Percentiles rank a stretch among this genome's conserved stretches.
Conservation (phyloP, 1,284 basidiomycete genomes). For the Fomitopsis palustris region DNA sequence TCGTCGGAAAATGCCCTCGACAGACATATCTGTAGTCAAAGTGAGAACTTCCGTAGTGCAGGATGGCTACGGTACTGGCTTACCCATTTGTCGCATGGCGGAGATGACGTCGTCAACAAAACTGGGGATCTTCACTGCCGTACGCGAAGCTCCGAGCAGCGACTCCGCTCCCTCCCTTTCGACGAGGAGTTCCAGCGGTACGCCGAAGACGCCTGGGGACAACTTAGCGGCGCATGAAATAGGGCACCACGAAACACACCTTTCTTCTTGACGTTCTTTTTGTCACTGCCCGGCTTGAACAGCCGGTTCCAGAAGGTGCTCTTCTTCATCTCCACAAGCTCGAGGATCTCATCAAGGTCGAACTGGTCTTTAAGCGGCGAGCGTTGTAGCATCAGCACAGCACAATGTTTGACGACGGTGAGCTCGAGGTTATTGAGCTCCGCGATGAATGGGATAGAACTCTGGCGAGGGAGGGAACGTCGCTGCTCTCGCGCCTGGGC, state of each 20-base stretch:
- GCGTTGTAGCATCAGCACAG: slow-evolving; percentile 77
- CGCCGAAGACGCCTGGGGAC: slow-evolving; percentile 76
- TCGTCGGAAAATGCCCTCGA: slow-evolving; percentile 98
- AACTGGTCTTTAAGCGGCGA: slow-evolving; percentile 80
- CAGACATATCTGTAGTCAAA: slow-evolving; percentile 81
- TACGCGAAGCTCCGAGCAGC: slow-evolving; percentile 83
- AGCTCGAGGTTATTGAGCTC: slow-evolving; percentile 85
- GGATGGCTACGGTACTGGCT: too few relatives aligned
- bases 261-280: slow-evolving; percentile 88
- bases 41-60: slow-evolving; percentile 2
- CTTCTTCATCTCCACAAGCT: slow-evolving; percentile 92
- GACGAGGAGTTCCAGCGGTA: slow-evolving; percentile 93
- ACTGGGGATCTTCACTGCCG: slow-evolving; percentile 86
- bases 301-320: slow-evolving; percentile 96
- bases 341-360: slow-evolving; percentile 90
- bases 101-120: slow-evolving; percentile 98
- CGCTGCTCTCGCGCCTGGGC: slow-evolving; percentile 88
- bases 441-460: slow-evolving; percentile 76
- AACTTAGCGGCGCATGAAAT: slow-evolving; percentile 1
- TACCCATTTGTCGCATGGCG: slow-evolving; percentile 99
- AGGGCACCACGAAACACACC: slow-evolving; percentile 45
- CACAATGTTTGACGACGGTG: slow-evolving; percentile 90
- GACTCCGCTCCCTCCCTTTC: slow-evolving; percentile 96
- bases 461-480: slow-evolving; percentile 73
- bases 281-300: slow-evolving; percentile 89